Evolutionary conservation across 768 basidiomycete genomes (phyloP), one percentile per base, ranked within the genome.

Genomic region (Tylopilus sp.): DNA sequence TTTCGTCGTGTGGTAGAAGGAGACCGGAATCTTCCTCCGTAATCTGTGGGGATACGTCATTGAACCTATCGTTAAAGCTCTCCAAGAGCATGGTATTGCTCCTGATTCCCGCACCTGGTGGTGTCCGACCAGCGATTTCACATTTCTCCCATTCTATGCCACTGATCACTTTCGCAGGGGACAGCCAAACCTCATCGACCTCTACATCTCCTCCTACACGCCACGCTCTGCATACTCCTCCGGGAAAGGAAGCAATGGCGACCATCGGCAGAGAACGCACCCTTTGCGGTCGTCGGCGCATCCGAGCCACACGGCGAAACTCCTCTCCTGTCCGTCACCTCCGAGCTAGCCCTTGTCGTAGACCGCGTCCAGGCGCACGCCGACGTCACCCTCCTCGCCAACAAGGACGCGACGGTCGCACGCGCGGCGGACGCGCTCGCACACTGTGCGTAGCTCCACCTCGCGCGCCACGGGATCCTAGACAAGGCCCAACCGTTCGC

Each of bases 191-290:
- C 34, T 48, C 13, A 13, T 29, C 13, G 47, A 48, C 19, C 47
- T 48, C 38, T 55, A 52, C 6, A 17, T 68, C 25, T 65, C 64
- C 4, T 67, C 66, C 7, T 68, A 67, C 38, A 63, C 60, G 2
- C 58, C 6, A 65, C 64, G 1, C 47, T 68, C 19, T 21, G 57
- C 3, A 48, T 56, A 34, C 45, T 67, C 19, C 52, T 63, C 30
- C 52, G 34, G 10, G 47, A 34, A 13, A n/a, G 36, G 47, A 37
- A 48, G 25, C 36, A 17, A 29, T 8, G 34, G 19, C 24, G 9
- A 10, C 34, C 13, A 9, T n/a, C 30, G 17, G 24, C 46, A 22
- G 55, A 57, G 16, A 19, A 28, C 3, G 31, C 34, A 33, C 16
- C 30, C 4, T 43, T 61, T 21, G 26, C 30, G 25, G 25, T 40